phyloP scores from a whole-genome alignment of 306 rosid genomes.

The Dicorynia guianensis region DNA sequence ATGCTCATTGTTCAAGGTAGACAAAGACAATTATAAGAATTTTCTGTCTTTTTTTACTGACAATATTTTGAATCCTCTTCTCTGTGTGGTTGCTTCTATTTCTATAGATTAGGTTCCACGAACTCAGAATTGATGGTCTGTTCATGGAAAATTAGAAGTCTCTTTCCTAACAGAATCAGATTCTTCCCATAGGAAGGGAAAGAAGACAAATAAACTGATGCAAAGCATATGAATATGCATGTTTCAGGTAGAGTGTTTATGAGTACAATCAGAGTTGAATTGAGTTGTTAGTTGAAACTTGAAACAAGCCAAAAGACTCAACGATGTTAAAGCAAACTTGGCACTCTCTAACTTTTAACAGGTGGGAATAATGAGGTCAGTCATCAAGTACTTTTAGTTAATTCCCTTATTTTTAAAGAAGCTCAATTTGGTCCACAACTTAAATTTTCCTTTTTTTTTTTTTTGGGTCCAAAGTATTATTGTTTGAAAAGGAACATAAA shows the following conservation, averaged over 20 bases:
- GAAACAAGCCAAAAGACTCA: not conserved
- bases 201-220: not conserved
- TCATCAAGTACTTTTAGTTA: not conserved
- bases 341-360: not conserved
- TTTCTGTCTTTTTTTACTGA: slow-evolving; percentile 28
- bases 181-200: not conserved
- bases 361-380: not conserved
- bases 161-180: not conserved
- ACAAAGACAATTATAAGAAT: slow-evolving; percentile 29
- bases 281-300: not conserved
- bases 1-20: slow-evolving; percentile 36
- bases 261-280: not conserved
- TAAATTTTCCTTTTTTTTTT: no score
- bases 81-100: not conserved
- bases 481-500: no score
- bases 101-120: not conserved
- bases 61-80: not conserved
- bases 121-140: not conserved
- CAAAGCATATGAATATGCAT: slow-evolving; percentile 5
- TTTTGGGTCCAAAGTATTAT: no score
- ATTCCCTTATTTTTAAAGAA: no score
- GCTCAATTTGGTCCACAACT: no score
- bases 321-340: not conserved
- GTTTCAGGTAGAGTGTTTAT: not conserved
- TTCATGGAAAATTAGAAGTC: no score